Base-by-base conservation (phyloP, 2,329 filamentous ascomycete species). In the Pseudogymnoascus sp. region DNA sequence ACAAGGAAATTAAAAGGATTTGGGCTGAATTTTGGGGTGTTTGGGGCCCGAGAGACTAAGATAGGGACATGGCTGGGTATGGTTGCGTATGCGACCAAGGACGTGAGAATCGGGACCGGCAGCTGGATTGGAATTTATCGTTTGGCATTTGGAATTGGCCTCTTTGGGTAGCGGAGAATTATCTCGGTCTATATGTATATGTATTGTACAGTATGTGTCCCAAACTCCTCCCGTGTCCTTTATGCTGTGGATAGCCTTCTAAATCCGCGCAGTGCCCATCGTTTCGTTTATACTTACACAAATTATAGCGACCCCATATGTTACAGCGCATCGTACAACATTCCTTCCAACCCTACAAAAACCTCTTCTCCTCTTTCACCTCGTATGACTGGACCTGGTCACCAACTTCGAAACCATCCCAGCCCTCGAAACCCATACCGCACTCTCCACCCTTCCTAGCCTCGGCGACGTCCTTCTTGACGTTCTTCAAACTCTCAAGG, bases 391-490 rank as follows among this genome's bases (percentile, higher is more conserved):
- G 94, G 63, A 99, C 81, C 71, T 86, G 82, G 74, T 99, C 94
- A 26, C 92, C 94, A 12, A 84, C 77, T 68, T 86, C 72, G 70
- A 97, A 88, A 19, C 84, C 88, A 55, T 87, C 79, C 84, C 90
- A 99, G 30, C 79, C 81, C 2, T 87, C 84, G 68, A 99, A 92
- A 58, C 83, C 85, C 65, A 99, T 86, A 65, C 94, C 94, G 68
- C 94, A 99, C 74, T 99, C 94, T n/a, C 81, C 83, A 61, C 91
- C 92, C 74, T 95, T 97, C 68, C 84, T 85, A 84, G 95, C 94
- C 69, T 96, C 90, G 48, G 78, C 77, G 28, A 94, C 89, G 65
- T 96, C 90, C 72, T 95, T 95, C 79, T 97, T 96, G 72, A 88
- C 84, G 68, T 95, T 89, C 76, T 94, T 96, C 61, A 99, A 82